Evolutionary conservation across 2,329 filamentous ascomycete species (phyloP).

Genomic region (Scleromitrula shiraiana): DNA sequence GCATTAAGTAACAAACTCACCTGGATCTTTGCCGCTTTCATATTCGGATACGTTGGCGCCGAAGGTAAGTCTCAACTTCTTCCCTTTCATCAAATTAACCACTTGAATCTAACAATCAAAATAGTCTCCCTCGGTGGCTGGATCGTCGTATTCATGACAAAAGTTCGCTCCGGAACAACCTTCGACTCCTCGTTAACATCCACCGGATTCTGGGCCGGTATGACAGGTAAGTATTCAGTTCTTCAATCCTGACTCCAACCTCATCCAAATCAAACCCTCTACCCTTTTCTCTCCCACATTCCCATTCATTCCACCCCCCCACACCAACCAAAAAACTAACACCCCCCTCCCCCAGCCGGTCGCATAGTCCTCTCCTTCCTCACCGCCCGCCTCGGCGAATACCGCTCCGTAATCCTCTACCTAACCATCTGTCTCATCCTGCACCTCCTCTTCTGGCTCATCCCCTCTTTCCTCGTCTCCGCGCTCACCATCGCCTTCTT

Average conservation of each 20-base stretch:
- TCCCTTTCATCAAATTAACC: too few species aligned
- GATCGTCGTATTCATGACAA: conserved; percentile 80
- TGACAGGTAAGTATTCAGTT: too few species aligned
- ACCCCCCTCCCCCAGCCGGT: too few species aligned
- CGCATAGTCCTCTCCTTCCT: conserved; percentile 68
- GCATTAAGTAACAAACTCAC: conserved; percentile 40
- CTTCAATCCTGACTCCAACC: too few species aligned
- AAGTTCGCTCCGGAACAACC: conserved; percentile 59
- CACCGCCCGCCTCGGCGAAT: conserved; percentile 68
- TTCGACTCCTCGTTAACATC: conserved; percentile 71
- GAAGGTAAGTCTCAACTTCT: conserved; percentile 37
- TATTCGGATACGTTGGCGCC: conserved; percentile 70
- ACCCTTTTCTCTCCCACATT: too few species aligned
- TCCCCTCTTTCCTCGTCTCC: conserved; percentile 67
- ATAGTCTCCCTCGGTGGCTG: conserved; percentile 63
- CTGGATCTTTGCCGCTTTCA: conserved; percentile 64
- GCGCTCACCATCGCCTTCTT: conserved; percentile 63
- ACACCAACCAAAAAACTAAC: too few species aligned
- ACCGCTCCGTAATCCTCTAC: conserved; percentile 56
- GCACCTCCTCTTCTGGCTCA: conserved; percentile 72
- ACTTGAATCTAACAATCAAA: not conserved
- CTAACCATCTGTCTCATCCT: conserved; percentile 54
- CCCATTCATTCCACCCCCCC: too few species aligned
- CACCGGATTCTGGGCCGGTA: conserved; percentile 78
- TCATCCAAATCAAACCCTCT: too few species aligned